Evolutionary conservation across 257 asterid genomes (phyloP), one percentile per base, ranked within the genome.

Genomic region (Haberlea rhodopensis): DNA sequence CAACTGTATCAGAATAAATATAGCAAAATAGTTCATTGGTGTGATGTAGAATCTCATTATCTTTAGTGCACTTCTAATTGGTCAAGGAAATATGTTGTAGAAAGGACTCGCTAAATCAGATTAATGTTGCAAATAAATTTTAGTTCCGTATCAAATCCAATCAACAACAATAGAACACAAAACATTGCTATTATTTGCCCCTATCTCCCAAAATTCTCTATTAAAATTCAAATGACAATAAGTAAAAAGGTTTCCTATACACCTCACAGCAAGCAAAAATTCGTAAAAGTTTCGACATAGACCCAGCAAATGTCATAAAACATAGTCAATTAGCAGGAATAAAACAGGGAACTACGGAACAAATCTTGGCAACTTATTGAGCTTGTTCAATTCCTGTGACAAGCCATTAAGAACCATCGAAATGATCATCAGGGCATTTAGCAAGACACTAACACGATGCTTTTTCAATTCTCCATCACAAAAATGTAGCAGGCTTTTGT

Each of bases 1-100:
- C 61, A 57, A 29, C 43, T 15, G 26, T 21, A 62, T 23, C 1
- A 40, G 27, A 54, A 32, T 10, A 70, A 48, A 25, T 31, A 46
- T 20, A 15, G 18, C 11, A 25, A 45, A 29, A 34, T 8, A 59
- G 23, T 8, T 24, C 29, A 27, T 57, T 26, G 21, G 26, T 27
- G 28, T 40, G 34, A 43, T 63, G 13, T 28, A 63, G 46, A 73
- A 20, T 18, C 5, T 40, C 43, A 43, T 62, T 23, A 45, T 54
- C 4, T n/a, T 31, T 22, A 48, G 24, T 51, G 57, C 37, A 53
- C 52, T 62, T 11, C 60, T 46, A 65, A 49, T 63, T 29, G 53
- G 54, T 32, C 16, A 53, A 40, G 54, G 29, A 37, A 53, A 55
- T 21, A 29, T 27, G 8, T 6, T 15, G 5, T 48, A 25, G 9